Evolutionary conservation across 2,329 filamentous ascomycete genomes (phyloP).

Genomic region (Clonostachys chloroleuca): DNA sequence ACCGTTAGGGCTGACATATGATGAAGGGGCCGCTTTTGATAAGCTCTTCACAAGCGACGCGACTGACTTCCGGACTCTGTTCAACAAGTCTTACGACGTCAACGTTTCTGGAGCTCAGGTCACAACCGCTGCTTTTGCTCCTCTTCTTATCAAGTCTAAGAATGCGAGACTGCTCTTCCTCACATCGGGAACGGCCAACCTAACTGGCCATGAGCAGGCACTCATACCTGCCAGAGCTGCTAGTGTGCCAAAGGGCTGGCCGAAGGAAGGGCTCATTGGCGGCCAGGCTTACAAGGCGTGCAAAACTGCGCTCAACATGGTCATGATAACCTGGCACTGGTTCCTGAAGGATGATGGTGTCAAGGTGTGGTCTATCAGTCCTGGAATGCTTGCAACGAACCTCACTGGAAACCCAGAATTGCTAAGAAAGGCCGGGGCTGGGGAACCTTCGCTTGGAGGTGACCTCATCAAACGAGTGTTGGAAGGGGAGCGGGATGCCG

Average conservation of each 20-base stretch:
- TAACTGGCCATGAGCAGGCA: constrained; percentile 17
- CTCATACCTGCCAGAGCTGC: constrained; percentile 7
- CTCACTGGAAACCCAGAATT: constrained; percentile 17
- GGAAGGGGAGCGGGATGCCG: too few relatives aligned
- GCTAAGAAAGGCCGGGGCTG: not conserved
- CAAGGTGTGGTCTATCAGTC: constrained; percentile 37
- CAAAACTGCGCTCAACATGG: constrained; percentile 9
- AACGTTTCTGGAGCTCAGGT: constrained; percentile 5
- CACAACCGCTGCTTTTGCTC: constrained; percentile 24
- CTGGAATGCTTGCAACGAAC: constrained; percentile 37
- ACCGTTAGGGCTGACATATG: too few relatives aligned
- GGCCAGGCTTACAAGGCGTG: constrained; percentile 2
- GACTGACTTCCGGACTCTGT: not conserved
- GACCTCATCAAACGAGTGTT: too few relatives aligned
- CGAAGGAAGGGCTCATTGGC: constrained; percentile 20
- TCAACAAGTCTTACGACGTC: not conserved
- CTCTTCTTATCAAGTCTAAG: constrained; percentile 28
- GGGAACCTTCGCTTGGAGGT: too few relatives aligned
- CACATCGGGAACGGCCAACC: constrained; percentile 26
- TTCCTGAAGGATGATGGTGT: constrained; percentile 26
- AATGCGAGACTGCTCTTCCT: constrained; percentile 39
- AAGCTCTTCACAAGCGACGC: not conserved
- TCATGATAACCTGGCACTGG: constrained; percentile 3
- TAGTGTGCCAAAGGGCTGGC: constrained; percentile 29
- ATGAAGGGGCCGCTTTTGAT: not conserved